Evolutionary conservation across 495 filamentous ascomycete genomes (phyloP), one percentile per base, ranked within the genome.

Genomic region (Wilcoxina mikolae): DNA sequence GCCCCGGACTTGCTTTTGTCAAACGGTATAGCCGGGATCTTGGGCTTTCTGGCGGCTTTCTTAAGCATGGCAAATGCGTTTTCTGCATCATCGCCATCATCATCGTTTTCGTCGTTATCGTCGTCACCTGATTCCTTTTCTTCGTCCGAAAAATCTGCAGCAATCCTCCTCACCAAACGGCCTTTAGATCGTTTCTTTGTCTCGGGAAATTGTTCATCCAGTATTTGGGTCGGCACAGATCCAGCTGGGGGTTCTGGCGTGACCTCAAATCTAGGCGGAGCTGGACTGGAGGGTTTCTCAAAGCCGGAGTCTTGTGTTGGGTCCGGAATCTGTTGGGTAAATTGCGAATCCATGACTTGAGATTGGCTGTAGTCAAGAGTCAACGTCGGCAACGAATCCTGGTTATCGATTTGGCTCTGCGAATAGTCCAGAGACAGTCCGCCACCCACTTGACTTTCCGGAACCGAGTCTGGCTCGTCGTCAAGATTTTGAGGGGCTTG

Each of bases 271-370:
- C 53, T 3, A 7, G 11, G 23, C 7, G 42, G 42, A 3, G 42
- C 49, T 11, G 60, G 62, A 29, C 25, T 64, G 17, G 51, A 58
- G 7, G 18, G 43, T 56, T 72, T 61, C 47, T 72, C 71, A 63
- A 93, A 93, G 0, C 90, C 90, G 28, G 73, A 74, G 67, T 96
- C 90, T 59, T 94, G 90, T 3, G 87, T 94, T 0, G 84, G 84
- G 54, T 94, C 83, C 3, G 87, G 78, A 45, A 81, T 59, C 69
- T 35, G 73, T 69, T 11, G 74, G 74, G 17, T 55, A 18, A 20
- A 20, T 9, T 5, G 23, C 26, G 45, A 43, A 20, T 43, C 39
- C 5, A 43, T 29, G 28, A 52, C 24, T 24, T 52, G 49, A 22
- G 33, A 38, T 22, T 56, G 44, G 18, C 31, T 20, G 31, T 50